Percentiles rank a stretch among this genome's conserved stretches.
These are phyloP conservation scores for Paramecium pentaurelia DNA, from an alignment of 73 alveolate genomes.

Conservation along the genomic window DNA sequence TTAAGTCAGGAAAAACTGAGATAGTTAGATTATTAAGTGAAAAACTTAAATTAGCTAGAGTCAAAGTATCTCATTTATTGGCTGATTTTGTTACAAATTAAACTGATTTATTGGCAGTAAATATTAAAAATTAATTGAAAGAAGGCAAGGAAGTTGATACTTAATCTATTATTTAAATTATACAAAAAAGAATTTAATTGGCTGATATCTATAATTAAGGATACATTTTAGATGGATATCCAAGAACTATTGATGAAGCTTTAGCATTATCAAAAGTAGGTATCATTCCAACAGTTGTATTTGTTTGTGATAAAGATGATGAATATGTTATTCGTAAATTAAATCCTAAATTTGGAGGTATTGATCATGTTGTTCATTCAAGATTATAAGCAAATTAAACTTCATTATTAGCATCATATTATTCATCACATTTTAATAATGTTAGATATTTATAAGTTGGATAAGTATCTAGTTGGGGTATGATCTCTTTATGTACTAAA, in stretches of 20 bases:
- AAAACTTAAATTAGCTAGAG: constrained; percentile 75
- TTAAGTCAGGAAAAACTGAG: constrained; percentile 89
- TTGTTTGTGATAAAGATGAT: constrained; percentile 9
- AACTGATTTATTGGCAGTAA: constrained; percentile 73
- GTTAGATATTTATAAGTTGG: constrained; percentile 49
- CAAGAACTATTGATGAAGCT: constrained; percentile 89
- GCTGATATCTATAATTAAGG: constrained; percentile 83
- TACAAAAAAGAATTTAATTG: constrained; percentile 78
- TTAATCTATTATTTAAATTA: constrained; percentile 75
- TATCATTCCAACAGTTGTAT: constrained; percentile 59
- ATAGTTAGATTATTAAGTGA: constrained; percentile 73
- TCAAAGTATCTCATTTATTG: constrained; percentile 66
- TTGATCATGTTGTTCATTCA: constrained; percentile 32
- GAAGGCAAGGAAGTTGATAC: constrained; percentile 86
- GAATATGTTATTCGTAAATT: neutral
- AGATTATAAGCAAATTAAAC: neutral
- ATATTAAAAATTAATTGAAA: constrained; percentile 66
- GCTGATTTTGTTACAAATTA: constrained; percentile 59
- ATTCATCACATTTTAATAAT: constrained; percentile 42
- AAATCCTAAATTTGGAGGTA: constrained; percentile 48
- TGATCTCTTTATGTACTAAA: neutral
- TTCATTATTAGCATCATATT: neutral
- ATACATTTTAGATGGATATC: constrained; percentile 92
- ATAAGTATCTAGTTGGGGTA: constrained; percentile 49
- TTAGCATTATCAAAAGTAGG: constrained; percentile 73